Base-by-base conservation (phyloP, 2,329 filamentous ascomycete species). In the Paecilomyces sp. region DNA sequence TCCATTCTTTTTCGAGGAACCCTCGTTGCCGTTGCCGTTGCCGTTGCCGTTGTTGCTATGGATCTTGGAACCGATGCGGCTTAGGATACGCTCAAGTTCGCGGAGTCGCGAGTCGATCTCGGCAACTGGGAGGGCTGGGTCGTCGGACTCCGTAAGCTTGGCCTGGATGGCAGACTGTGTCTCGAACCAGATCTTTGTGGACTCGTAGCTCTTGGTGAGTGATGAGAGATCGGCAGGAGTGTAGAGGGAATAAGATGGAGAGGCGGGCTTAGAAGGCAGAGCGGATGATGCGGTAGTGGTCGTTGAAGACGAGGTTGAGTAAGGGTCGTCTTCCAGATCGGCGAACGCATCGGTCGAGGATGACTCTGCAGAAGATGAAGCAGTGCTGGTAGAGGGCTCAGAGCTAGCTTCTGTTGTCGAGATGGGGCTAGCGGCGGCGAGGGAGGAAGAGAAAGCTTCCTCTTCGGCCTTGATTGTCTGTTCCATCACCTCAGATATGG, bases 281-380 rank as follows among this genome's bases (percentile, higher is more conserved):
- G 72, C 64, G 7, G 69, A 66, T 33, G 67, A 65, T 15, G 74
- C 69, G n/a, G 71, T 65, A 22, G 73, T 71, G 7, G 73, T 68
- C 18, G 72, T 70, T 11, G 68, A 65, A 9, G 74, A 72, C 2
- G 76, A 73, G 25, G 73, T 73, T 8, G 76, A 73, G 57, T 76
- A 74, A 3, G 76, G 65, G 24, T 91, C 88, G 57, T 94, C 91
- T 63, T 96, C 92, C 0, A 94, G 84, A n/a, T 86, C 89, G 34
- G 87, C 90, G 67, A 90, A 86, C 2, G 85, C 84, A 47, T 79
- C 80, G 51, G 63, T 62, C 8, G 69, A 63, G 56, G 68, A 60
- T 3, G 70, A 62, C 9, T 56, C 55, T 25, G 63, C 67, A 41
- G 69, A 30, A 25, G 65, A 58, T 11, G 71, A 62, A 22, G 70